These are phyloP conservation scores for Candida montana DNA, from an alignment of 805 yeast species.

Conservation along the genomic window DNA sequence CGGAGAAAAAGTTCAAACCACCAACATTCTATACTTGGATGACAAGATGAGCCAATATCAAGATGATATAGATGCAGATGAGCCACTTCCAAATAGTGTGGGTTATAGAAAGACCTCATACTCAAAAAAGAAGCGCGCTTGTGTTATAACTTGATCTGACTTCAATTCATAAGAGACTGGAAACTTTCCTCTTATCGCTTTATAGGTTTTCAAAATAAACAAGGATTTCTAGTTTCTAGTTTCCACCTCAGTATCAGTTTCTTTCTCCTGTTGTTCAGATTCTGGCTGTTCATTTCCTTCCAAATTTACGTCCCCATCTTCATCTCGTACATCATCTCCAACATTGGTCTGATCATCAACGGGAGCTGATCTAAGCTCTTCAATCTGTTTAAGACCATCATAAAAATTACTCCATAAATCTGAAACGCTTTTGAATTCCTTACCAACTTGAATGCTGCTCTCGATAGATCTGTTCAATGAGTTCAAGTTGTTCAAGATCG, in stretches of 20 bases:
- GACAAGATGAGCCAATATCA: not conserved
- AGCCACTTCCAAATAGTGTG: constrained; percentile 1
- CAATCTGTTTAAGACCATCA: constrained; percentile 38
- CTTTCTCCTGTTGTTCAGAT: not conserved
- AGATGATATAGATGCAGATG: not conserved
- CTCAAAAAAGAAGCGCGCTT: constrained; percentile 2
- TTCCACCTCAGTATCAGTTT: not conserved
- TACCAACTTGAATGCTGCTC: constrained; percentile 65
- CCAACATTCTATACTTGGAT: not conserved
- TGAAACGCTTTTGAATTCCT: constrained; percentile 68
- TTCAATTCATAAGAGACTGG: too few relatives aligned
- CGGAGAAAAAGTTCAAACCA: not conserved
- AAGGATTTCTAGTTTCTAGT: too few relatives aligned
- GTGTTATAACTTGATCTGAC: constrained; percentile 4
- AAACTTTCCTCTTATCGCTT: too few relatives aligned
- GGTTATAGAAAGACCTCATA: constrained; percentile 9
- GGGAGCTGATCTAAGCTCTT: constrained; percentile 15
- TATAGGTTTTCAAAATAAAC: too few relatives aligned
- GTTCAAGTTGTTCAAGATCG: constrained; percentile 58
- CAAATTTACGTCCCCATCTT: not conserved
- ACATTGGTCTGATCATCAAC: constrained; percentile 1
- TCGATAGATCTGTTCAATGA: constrained; percentile 63
- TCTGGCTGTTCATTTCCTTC: not conserved
- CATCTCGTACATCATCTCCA: not conserved
- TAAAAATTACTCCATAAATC: constrained; percentile 67